phyloP scores from a whole-genome alignment of 1,139 yeast species.

The Saccharomycopsis crataegensis region DNA sequence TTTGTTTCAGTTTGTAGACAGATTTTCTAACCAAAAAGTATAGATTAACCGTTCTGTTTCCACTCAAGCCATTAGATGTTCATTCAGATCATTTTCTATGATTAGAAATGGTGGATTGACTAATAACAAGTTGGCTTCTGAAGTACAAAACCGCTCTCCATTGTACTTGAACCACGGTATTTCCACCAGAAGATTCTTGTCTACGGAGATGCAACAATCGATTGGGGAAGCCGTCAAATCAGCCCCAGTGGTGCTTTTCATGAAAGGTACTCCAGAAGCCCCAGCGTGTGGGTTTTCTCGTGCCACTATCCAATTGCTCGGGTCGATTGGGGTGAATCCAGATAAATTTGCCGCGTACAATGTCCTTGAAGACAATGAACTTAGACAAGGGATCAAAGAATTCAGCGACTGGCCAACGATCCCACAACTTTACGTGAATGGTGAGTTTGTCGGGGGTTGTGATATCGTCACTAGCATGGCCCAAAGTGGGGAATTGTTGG shows the following conservation, averaged over 20 bases:
- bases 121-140: too few species aligned
- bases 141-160: too few species aligned
- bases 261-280: conserved; percentile 96
- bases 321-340: conserved; percentile 97
- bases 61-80: too few species aligned
- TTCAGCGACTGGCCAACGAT: conserved; percentile 71
- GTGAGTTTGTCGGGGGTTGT: conserved; percentile 95
- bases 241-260: conserved; percentile 90
- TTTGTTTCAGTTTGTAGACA: too few species aligned
- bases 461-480: conserved; percentile 93
- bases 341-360: conserved; percentile 93
- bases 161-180: too few species aligned
- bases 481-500: conserved; percentile 83
- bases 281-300: conserved; percentile 98
- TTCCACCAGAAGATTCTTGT: conserved; percentile 42
- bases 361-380: conserved; percentile 88
- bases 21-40: too few species aligned
- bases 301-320: conserved; percentile 86
- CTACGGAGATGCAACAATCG: conserved; percentile 74
- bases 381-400: conserved; percentile 90
- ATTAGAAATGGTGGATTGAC: too few species aligned
- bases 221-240: conserved; percentile 77
- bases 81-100: too few species aligned
- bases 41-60: too few species aligned
- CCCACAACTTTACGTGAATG: conserved; percentile 53